Evolutionary conservation across 768 basidiomycete genomes (phyloP).

Genomic region (Pulveroboletus frians): DNA sequence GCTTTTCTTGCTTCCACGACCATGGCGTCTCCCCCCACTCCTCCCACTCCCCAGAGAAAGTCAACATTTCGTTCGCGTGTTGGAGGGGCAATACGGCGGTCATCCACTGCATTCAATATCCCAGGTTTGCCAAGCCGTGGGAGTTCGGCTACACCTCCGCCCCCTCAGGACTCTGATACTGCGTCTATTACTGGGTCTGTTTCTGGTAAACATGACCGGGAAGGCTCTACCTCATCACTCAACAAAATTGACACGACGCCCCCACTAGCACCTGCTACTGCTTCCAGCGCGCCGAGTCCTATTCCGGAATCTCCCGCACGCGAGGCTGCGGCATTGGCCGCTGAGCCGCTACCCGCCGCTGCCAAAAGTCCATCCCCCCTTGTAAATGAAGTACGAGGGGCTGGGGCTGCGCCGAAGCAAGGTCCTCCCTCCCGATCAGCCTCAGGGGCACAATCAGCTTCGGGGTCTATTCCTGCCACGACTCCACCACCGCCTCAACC

Average conservation of each 20-base stretch:
- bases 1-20: constrained; percentile 14
- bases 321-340: constrained; percentile 42
- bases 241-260: constrained; percentile 33
- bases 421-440: constrained; percentile 16
- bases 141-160: constrained; percentile 21
- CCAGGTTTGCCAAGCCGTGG: constrained; percentile 30
- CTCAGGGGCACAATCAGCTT: constrained; percentile 17
- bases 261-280: constrained; percentile 17
- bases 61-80: constrained; percentile 53
- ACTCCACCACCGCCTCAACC: constrained; percentile 10
- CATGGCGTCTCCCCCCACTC: constrained; percentile 17
- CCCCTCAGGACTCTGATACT: constrained; percentile 26
- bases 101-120: constrained; percentile 51
- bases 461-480: constrained; percentile 15
- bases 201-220: constrained; percentile 27
- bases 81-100: constrained; percentile 55
- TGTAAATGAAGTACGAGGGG: constrained; percentile 25
- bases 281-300: constrained; percentile 46
- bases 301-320: constrained; percentile 67
- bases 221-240: constrained; percentile 27
- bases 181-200: constrained; percentile 23
- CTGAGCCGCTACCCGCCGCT: constrained; percentile 22
- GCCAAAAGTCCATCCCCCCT: constrained; percentile 42
- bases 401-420: constrained; percentile 12
- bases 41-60: constrained; percentile 33